phyloP scores from a whole-genome alignment of 495 filamentous ascomycete species.

The Trichoderma virens region DNA sequence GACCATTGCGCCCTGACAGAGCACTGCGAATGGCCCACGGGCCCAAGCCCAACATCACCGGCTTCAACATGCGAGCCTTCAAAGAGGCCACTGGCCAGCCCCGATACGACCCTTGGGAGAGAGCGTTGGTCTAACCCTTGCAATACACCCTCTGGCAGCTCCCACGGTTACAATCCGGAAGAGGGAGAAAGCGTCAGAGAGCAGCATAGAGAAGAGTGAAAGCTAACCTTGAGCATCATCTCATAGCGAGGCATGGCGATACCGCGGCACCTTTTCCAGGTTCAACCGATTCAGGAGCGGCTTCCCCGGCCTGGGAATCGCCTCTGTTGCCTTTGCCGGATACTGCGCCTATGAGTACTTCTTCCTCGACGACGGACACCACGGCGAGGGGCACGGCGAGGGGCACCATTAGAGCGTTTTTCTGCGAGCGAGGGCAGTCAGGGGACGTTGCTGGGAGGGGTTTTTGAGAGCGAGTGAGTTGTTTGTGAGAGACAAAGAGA shows the following conservation, averaged over 20 bases:
- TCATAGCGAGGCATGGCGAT: conserved; percentile 86
- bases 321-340: conserved; percentile 77
- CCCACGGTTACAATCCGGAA: background rate
- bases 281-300: conserved; percentile 77
- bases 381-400: conserved; percentile 42
- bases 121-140: conserved; percentile 48
- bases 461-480: background rate
- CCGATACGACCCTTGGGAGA: conserved; percentile 81
- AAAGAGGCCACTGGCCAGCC: conserved; percentile 56
- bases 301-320: conserved; percentile 88
- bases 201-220: background rate
- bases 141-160: background rate
- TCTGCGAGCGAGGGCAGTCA: background rate
- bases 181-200: background rate
- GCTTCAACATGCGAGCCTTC: conserved; percentile 73
- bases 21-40: conserved; percentile 30
- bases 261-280: conserved; percentile 78
- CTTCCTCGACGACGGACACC: conserved; percentile 73
- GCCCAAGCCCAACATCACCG: conserved; percentile 62
- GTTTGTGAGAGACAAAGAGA: background rate
- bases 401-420: conserved; percentile 25
- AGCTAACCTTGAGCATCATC: conserved; percentile 12
- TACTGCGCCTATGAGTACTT: conserved; percentile 86
- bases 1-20: conserved; percentile 20
- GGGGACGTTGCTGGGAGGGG: background rate